Base-by-base conservation (phyloP, 495 filamentous ascomycete genomes). In the Pseudomonodictys pantanalensis region DNA sequence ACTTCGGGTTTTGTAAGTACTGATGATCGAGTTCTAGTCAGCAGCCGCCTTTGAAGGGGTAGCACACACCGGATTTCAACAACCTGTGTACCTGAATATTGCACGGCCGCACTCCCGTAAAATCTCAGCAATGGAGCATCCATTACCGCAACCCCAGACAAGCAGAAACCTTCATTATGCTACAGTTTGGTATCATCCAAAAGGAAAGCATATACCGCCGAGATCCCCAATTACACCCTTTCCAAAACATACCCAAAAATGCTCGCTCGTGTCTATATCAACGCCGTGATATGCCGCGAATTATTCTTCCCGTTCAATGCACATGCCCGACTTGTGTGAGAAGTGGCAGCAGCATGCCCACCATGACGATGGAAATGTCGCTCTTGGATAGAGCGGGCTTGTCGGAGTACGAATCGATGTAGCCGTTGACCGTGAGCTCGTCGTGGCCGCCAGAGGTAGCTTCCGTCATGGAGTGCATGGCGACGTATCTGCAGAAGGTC, bases 401-500 rank as follows among this genome's bases (percentile, higher is more conserved):
- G 17, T 47, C 24, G 3, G 20, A 12, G 15, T 44, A 32, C 18
- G 22, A 66, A 51, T 91, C 87, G 11, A 79, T 69, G 67, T 87
- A 91, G 23, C 89, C 89, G 68, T 90, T 91, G 24, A 71, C 68
- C 29, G 71, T 70, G 7, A 70, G 68, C 43, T 83, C 80, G 11
- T 84, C 61, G 11, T 81, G 54, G 68, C 81, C 35, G 46, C 76
- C 62, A 61, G 73, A 56, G 44, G 83, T 82, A 42, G 86, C 85
- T 66, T 95, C 91, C 69, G 92, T 90, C 91, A 97, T 96, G 2
- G 91, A 90, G 69, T 98, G 93, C 92, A 97, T 95, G 1, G 93
- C 95, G 25, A 98, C 93, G 68, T 98, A 97, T 69, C 91, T 96
- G 35, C n/a, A 1, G 52, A 10, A 20, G 32, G 10, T 54, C 42